Percentiles rank a stretch among this genome's conserved stretches.
Evolutionary conservation across 2,329 filamentous ascomycete genomes (phyloP).

Genomic region (Hawksworthiomyces lignivorus): DNA sequence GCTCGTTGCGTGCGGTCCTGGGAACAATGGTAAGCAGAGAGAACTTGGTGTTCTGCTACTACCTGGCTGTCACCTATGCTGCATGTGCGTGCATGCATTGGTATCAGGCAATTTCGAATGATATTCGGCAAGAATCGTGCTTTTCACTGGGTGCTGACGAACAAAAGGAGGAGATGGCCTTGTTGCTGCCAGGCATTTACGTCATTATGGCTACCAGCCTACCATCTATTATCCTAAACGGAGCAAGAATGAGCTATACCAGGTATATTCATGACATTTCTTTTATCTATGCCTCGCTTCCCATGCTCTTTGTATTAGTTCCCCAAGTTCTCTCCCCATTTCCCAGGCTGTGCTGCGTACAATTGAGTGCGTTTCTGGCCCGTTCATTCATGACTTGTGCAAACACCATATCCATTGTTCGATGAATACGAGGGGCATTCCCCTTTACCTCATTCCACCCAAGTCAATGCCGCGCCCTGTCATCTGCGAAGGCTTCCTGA

Average conservation of each 20-base stretch:
- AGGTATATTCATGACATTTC: constrained; percentile 41
- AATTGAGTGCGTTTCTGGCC: too few species aligned
- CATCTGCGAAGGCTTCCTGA: too few species aligned
- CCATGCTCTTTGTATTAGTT: background rate
- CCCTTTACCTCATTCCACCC: too few species aligned
- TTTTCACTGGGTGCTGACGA: too few species aligned
- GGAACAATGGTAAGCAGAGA: constrained; percentile 52
- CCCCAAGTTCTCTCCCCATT: background rate
- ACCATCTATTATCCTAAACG: constrained; percentile 90
- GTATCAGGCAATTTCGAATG: too few species aligned
- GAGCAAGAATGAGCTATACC: constrained; percentile 82
- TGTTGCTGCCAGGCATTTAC: constrained; percentile 85
- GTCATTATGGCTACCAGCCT: constrained; percentile 85
- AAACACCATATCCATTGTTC: too few species aligned
- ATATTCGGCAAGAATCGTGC: too few species aligned
- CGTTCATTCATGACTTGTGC: too few species aligned
- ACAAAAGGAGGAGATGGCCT: constrained; percentile 80
- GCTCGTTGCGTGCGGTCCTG: constrained; percentile 85
- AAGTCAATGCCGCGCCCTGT: too few species aligned
- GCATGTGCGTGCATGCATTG: too few species aligned
- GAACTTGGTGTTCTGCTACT: background rate
- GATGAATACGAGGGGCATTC: too few species aligned
- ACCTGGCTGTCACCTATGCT: background rate
- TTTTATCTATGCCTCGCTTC: background rate
- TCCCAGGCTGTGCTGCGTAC: background rate